A percentile compares a stretch with the other conserved stretches of the same genome.
Evolutionary conservation across 2,329 filamentous ascomycete species (phyloP).

Genomic region (Nannizziopsis arthrosporioides): DNA sequence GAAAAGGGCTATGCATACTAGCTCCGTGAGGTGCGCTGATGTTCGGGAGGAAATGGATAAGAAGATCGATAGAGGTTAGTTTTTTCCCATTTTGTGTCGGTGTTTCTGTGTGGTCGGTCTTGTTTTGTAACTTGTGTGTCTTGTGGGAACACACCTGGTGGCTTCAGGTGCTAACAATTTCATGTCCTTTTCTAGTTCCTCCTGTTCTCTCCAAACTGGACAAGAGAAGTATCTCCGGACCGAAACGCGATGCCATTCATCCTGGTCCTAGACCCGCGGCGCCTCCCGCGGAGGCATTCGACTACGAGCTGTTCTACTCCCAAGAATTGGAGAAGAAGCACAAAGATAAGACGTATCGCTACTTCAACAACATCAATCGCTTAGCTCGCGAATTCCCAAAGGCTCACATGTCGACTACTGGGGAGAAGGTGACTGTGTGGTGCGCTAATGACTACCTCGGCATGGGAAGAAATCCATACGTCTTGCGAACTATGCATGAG

Average conservation of each 20-base stretch:
- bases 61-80: constrained; percentile 41
- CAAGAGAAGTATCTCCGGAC: constrained; percentile 1
- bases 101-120: background rate
- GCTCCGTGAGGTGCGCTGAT: constrained; percentile 62
- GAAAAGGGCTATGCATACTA: constrained; percentile 73
- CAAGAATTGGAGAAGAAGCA: constrained; percentile 93
- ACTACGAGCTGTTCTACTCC: constrained; percentile 85
- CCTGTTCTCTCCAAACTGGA: constrained; percentile 9
- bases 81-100: background rate
- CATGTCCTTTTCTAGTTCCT: constrained; percentile 7
- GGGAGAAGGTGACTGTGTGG: constrained; percentile 91
- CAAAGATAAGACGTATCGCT: constrained; percentile 98
- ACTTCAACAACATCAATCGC: constrained; percentile 99
- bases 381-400: constrained; percentile 91
- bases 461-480: constrained; percentile 84
- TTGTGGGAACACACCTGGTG: no score
- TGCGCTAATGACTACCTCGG: constrained; percentile 98
- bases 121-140: background rate
- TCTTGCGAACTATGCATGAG: constrained; percentile 84
- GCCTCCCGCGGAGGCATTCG: constrained; percentile 52
- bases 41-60: constrained; percentile 49
- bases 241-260: constrained; percentile 10
- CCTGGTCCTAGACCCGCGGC: constrained; percentile 34
- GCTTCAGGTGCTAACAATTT: background rate
- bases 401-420: constrained; percentile 73